phyloP scores from a whole-genome alignment of 2,329 filamentous ascomycete genomes.

The Aspergillus tubingensis region DNA sequence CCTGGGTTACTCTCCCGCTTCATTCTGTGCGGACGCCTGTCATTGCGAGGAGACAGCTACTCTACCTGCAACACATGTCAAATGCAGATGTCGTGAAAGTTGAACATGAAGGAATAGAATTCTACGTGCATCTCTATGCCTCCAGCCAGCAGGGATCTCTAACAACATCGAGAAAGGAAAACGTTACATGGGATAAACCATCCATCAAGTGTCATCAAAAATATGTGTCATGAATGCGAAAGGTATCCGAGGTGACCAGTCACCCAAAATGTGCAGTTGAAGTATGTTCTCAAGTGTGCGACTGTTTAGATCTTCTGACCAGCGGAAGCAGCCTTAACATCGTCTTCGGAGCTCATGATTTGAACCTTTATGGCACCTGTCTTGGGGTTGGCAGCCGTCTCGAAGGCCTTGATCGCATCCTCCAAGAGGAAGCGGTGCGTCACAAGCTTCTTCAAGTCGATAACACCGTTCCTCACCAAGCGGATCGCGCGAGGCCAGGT shows the following conservation, averaged over 20 bases:
- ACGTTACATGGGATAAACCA: constrained; percentile 13
- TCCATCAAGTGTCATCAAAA: constrained; percentile 17
- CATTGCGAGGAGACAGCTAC: not conserved
- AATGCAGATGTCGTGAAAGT: not conserved
- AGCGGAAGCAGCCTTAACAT: constrained; percentile 38
- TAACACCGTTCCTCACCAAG: constrained; percentile 78
- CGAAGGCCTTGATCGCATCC: constrained; percentile 85
- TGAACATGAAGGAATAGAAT: constrained; percentile 10
- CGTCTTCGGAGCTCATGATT: constrained; percentile 61
- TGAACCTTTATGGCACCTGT: constrained; percentile 97
- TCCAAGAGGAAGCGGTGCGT: constrained; percentile 86
- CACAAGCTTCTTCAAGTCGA: constrained; percentile 78
- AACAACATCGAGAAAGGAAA: constrained; percentile 20
- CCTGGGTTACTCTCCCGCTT: not conserved
- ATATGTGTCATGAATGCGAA: constrained; percentile 10
- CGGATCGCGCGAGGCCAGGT: constrained; percentile 94
- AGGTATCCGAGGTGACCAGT: constrained; percentile 17
- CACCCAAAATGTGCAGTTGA: constrained; percentile 14
- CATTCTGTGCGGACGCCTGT: not conserved
- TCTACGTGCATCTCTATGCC: constrained; percentile 24
- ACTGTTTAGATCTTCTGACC: constrained; percentile 29
- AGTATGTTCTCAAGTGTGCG: not conserved
- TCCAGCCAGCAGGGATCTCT: constrained; percentile 20
- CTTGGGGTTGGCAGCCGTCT: constrained; percentile 82
- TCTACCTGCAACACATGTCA: not conserved